These are phyloP conservation scores for Wickerhamiella australiensis DNA, from an alignment of 805 yeast genomes.

Conservation along the genomic window DNA sequence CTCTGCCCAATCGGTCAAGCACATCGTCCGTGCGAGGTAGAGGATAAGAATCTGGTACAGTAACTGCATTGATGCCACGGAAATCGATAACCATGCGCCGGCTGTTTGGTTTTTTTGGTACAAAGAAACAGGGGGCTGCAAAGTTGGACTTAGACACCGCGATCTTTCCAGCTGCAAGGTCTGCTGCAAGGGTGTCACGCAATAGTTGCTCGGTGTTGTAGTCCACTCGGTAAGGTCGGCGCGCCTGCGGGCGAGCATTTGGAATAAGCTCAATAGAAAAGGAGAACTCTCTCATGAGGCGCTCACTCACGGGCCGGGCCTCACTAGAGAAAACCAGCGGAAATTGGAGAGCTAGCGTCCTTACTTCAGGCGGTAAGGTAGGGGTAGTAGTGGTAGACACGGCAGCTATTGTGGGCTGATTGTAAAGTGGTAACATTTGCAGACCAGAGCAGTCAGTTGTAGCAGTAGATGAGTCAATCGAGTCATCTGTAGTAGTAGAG, in stretches of 20 bases:
- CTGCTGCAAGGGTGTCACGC: not conserved
- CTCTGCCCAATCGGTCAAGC: not conserved
- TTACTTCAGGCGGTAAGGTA: not conserved
- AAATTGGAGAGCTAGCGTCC: not conserved
- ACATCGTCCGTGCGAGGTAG: not conserved
- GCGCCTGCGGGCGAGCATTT: not conserved
- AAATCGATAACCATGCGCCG: constrained; percentile 1
- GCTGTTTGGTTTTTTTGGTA: not conserved
- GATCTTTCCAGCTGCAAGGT: not conserved
- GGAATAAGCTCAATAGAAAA: not conserved
- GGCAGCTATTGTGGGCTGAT: too few species aligned
- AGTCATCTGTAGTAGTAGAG: too few species aligned
- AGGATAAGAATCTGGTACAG: not conserved
- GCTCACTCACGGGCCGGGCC: not conserved
- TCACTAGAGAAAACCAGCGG: not conserved
- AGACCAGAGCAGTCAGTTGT: too few species aligned
- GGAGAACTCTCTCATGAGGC: not conserved
- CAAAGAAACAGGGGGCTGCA: not conserved
- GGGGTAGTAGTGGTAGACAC: too few species aligned
- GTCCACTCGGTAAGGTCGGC: not conserved
- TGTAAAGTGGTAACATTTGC: too few species aligned
- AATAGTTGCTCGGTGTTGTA: not conserved
- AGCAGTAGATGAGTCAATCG: too few species aligned
- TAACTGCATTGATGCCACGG: too few species aligned
- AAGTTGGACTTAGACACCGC: not conserved